Percentiles rank a stretch among this genome's conserved stretches.
phyloP scores from a whole-genome alignment of 495 filamentous ascomycete species.

The Penicillium bialowiezense region DNA sequence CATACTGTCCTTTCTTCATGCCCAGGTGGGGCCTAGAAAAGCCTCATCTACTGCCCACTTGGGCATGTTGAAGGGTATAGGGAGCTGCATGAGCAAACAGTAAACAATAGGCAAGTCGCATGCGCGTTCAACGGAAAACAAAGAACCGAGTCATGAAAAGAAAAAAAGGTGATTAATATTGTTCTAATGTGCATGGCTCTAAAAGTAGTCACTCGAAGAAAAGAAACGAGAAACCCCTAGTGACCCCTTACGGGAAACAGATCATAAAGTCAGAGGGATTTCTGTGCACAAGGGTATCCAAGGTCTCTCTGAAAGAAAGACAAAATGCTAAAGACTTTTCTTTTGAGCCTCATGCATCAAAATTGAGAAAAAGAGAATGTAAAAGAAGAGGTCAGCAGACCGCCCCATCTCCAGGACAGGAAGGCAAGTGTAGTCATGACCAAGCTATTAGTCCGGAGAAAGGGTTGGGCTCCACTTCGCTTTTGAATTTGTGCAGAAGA shows the following conservation, averaged over 20 bases:
- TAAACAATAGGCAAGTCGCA: too few species aligned
- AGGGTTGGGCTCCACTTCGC: constrained; percentile 20
- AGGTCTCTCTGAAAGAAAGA: neutral
- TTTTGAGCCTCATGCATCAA: constrained; percentile 10
- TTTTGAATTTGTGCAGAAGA: constrained; percentile 16
- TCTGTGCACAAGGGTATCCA: constrained; percentile 10
- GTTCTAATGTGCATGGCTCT: constrained; percentile 23
- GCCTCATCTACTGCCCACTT: too few species aligned
- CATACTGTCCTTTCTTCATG: too few species aligned
- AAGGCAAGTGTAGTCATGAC: constrained; percentile 17
- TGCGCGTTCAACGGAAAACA: too few species aligned
- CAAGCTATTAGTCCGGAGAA: constrained; percentile 22
- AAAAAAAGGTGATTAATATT: constrained; percentile 29
- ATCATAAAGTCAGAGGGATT: constrained; percentile 2
- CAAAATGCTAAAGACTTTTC: constrained; percentile 10
- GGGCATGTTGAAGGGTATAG: too few species aligned
- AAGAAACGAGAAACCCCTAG: constrained; percentile 14
- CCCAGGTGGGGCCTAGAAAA: too few species aligned
- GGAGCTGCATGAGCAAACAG: too few species aligned
- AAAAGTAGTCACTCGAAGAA: constrained; percentile 9
- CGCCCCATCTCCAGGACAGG: constrained; percentile 44
- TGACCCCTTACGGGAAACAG: constrained; percentile 10
- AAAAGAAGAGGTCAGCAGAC: constrained; percentile 14
- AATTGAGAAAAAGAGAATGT: constrained; percentile 15
- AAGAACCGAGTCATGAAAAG: too few species aligned